Evolutionary conservation across 1,284 basidiomycete species (phyloP), one percentile per base, ranked within the genome.

Genomic region (Polyporus tsugae): DNA sequence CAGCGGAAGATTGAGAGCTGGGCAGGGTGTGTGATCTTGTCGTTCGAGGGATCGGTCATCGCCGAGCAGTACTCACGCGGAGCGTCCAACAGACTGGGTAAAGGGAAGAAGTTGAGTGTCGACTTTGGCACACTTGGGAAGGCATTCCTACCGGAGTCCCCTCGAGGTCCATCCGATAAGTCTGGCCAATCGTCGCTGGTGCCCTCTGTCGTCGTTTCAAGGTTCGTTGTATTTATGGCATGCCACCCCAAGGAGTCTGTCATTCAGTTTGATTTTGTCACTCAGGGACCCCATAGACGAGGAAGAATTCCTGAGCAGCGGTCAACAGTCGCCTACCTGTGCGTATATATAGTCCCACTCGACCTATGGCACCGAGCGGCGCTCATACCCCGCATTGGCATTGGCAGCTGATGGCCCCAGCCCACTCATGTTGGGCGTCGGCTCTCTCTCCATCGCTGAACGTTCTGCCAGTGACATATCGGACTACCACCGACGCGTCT

Each of bases 281-380:
- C 29, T 6, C 59, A 83, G 80, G 64, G 82, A 84, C 17, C 75
- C 76, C 33, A 80, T 74, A 3, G 88, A 89, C 10, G 90, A 91
- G 10, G 91, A 90, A 15, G 89, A 89, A 29, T 77, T 87, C 19
- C 78, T 89, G 67, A 92, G 91, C 76, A 93, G 92, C 74, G 91
- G 91, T 1, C 91, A 92, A 75, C 87, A 83, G 9, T 93, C 91
- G 29, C 91, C 91, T 7, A 80, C 85, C 70, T 89, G 91, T 90
- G 75, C 71, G 86, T 84, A 25, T 57, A 52, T 61, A 17, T 19
- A 52, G 25, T 25, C 36, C 19, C 58, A 35, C 35, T 10, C 29
- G 39, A 44, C 13, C 36, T 64, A 63, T 53, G 63, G 29, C 46
- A 65, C n/a, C 58, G 38, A 25, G 52, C 58, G 38, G 36, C 49